Percentiles rank a stretch among this genome's conserved stretches.
These are phyloP conservation scores for Solanum pinnatisectum DNA, from an alignment of 257 asterid genomes.

Conservation along the genomic window DNA sequence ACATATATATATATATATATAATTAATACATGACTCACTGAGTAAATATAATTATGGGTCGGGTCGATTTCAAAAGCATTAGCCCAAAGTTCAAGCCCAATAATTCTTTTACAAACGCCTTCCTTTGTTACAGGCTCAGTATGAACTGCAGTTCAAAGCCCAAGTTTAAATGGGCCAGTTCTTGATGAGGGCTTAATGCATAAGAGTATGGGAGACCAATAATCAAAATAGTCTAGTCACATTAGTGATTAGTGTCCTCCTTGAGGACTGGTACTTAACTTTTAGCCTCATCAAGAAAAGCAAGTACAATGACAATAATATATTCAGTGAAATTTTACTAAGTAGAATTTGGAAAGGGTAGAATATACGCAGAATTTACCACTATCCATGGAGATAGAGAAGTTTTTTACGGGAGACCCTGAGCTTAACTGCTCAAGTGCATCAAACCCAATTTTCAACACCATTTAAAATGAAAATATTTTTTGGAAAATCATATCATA, in stretches of 20 bases:
- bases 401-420: not conserved
- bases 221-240: not conserved
- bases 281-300: not conserved
- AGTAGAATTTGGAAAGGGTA: not conserved
- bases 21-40: not conserved
- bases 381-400: not conserved
- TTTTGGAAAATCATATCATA: no score
- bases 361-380: rapidly evolving
- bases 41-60: not conserved
- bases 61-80: no score
- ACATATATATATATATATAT: no score
- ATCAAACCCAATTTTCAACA: no score
- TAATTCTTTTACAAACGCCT: not conserved
- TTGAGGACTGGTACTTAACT: not conserved
- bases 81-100: not conserved
- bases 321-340: no score
- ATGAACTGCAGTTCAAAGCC: not conserved
- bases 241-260: not conserved
- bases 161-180: not conserved
- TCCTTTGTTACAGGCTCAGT: not conserved
- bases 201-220: not conserved
- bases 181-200: not conserved
- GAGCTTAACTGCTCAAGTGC: not conserved
- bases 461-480: no score
- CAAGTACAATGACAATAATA: no score